Evolutionary conservation across 2,329 filamentous ascomycete genomes (phyloP).

Genomic region (Clonostachys sp.): DNA sequence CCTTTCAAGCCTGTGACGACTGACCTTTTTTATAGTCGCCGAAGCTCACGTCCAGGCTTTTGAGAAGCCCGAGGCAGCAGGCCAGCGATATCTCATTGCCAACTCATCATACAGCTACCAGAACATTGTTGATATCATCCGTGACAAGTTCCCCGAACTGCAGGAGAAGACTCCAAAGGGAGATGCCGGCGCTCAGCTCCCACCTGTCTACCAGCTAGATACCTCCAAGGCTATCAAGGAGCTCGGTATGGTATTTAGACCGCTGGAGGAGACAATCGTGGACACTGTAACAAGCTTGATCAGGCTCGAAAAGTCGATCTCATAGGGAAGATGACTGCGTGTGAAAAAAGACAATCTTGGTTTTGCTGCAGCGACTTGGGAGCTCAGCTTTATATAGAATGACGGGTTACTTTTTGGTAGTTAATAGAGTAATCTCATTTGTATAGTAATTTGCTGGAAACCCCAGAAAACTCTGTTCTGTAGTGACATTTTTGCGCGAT

Average conservation of each 20-base stretch:
- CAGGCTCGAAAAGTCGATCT: no score
- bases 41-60: conserved; percentile 54
- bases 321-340: no score
- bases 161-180: conserved; percentile 8
- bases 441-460: no score
- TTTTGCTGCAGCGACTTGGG: no score
- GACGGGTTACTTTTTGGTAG: no score
- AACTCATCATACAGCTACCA: conserved; percentile 58
- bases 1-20: no score
- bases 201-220: conserved; percentile 37
- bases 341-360: no score
- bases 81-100: conserved; percentile 56
- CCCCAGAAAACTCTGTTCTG: no score
- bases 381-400: no score
- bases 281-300: not conserved
- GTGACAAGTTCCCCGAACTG: conserved; percentile 46
- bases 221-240: conserved; percentile 42
- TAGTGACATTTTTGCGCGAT: no score
- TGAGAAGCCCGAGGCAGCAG: conserved; percentile 47
- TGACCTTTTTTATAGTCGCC: conserved; percentile 32
- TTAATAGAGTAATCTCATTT: no score
- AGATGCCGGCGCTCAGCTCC: conserved; percentile 1
- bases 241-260: conserved; percentile 44
- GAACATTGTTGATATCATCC: conserved; percentile 47
- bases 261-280: conserved; percentile 31